phyloP scores from a whole-genome alignment of 2,329 filamentous ascomycete genomes.

The Aspergillus oerlinghausenensis region DNA sequence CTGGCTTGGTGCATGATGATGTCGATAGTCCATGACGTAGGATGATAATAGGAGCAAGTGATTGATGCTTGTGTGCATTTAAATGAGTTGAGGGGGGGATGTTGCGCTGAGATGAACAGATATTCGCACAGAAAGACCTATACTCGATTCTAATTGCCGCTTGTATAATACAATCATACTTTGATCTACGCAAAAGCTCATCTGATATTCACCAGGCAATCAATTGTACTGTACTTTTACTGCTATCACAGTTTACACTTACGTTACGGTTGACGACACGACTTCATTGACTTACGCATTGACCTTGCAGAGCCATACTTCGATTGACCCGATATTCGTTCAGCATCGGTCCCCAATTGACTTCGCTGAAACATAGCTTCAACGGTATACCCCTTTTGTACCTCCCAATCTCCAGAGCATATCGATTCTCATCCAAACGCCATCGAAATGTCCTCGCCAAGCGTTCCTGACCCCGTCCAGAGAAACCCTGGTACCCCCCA shows the following conservation, averaged over 20 bases:
- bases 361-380: neutral
- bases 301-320: neutral
- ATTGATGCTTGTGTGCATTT: neutral
- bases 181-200: neutral
- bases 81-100: neutral
- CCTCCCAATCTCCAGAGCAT: neutral
- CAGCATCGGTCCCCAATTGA: neutral
- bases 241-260: neutral
- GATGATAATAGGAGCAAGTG: neutral
- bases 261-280: neutral
- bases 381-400: neutral
- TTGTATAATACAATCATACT: neutral
- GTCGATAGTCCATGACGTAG: neutral
- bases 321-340: neutral
- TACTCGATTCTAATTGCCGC: neutral
- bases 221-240: neutral
- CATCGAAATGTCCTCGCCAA: neutral
- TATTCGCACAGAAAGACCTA: neutral
- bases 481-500: conserved; percentile 12
- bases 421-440: neutral
- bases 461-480: neutral
- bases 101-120: too few species aligned
- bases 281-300: neutral
- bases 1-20: neutral
- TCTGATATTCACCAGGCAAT: neutral